Conservation (phyloP, 495 filamentous ascomycete genomes). For the Terfezia boudieri region DNA sequence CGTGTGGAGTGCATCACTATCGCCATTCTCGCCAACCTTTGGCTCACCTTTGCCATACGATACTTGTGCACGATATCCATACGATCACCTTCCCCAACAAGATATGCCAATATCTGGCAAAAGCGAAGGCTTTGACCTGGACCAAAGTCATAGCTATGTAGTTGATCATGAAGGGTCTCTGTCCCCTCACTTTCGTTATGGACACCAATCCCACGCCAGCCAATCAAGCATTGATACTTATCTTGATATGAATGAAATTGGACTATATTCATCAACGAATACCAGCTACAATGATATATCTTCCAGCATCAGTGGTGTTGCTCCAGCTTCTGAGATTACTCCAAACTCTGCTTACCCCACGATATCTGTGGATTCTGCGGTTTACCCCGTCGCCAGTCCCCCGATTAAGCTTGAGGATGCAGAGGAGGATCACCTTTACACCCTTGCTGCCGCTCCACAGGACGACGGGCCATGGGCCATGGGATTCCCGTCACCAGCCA, state of each 20-base stretch:
- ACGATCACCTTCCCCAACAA: neutral
- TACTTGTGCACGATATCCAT: neutral
- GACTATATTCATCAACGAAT: neutral
- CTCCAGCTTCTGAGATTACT: neutral
- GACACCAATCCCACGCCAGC: neutral
- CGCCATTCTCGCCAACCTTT: neutral
- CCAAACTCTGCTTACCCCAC: neutral
- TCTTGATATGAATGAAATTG: neutral
- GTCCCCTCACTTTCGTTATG: neutral
- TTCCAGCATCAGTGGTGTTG: neutral
- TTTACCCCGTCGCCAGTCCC: neutral
- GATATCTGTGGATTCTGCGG: neutral
- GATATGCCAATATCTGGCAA: neutral
- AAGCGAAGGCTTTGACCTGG: neutral
- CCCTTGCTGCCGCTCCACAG: slow-evolving; percentile 23
- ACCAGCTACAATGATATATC: neutral
- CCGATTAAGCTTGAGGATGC: slow-evolving; percentile 8
- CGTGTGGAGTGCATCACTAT: neutral
- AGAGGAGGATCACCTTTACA: slow-evolving; percentile 33
- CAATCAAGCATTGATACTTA: neutral
- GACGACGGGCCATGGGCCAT: slow-evolving; percentile 1
- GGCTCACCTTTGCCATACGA: neutral
- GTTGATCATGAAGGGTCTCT: neutral
- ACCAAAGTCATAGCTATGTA: neutral
- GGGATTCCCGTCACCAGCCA: slow-evolving; percentile 9